Percentiles rank a stretch among this genome's conserved stretches.
Evolutionary conservation across 2,329 filamentous ascomycete species (phyloP).

Genomic region (Pyrenophora teres): DNA sequence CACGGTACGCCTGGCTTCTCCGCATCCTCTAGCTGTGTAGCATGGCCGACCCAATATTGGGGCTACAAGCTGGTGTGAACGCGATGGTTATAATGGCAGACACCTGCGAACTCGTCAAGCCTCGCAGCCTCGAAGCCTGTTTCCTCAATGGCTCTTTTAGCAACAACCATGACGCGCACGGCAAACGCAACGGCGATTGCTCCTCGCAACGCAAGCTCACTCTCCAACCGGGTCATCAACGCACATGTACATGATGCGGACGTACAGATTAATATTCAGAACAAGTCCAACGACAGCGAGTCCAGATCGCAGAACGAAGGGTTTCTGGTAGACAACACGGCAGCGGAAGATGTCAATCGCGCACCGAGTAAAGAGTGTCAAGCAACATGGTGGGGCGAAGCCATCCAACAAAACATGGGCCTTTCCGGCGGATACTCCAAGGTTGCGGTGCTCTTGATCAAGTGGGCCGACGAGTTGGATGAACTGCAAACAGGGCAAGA

Average conservation of each 20-base stretch:
- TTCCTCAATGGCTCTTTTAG: slow-evolving; percentile 17
- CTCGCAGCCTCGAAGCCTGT: slow-evolving; percentile 3
- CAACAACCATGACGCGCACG: slow-evolving; percentile 6
- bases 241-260: slow-evolving; percentile 31
- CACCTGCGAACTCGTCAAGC: slow-evolving; percentile 23
- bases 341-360: neutral
- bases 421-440: slow-evolving; percentile 40
- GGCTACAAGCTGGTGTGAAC: slow-evolving; percentile 31
- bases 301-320: neutral
- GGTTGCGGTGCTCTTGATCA: slow-evolving; percentile 45
- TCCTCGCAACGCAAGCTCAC: slow-evolving; percentile 18
- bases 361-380: slow-evolving; percentile 14
- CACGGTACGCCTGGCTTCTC: neutral
- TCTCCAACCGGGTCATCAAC: slow-evolving; percentile 30
- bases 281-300: slow-evolving; percentile 10
- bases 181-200: slow-evolving; percentile 25
- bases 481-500: slow-evolving; percentile 42
- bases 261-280: slow-evolving; percentile 14
- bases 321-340: neutral
- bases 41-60: slow-evolving; percentile 29
- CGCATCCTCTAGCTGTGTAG: slow-evolving; percentile 9
- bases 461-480: slow-evolving; percentile 44
- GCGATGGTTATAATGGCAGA: slow-evolving; percentile 15
- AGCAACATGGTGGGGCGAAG: slow-evolving; percentile 41
- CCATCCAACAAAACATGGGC: slow-evolving; percentile 30